phyloP scores from a whole-genome alignment of 2,329 filamentous ascomycete genomes.

The Sphaerulina vaccinii region DNA sequence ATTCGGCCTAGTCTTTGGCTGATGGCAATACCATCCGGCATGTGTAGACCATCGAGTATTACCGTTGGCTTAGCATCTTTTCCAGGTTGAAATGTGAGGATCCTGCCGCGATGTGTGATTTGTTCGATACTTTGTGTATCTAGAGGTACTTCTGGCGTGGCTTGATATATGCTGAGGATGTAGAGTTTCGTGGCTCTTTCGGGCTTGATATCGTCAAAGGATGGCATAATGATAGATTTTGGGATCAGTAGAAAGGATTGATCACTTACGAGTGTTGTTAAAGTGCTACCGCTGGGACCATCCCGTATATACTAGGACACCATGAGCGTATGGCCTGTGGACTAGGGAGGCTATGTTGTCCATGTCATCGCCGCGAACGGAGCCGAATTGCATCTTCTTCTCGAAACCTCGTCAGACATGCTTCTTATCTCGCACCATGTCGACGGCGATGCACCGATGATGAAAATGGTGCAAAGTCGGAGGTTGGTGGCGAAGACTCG shows the following conservation, averaged over 20 bases:
- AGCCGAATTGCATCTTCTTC: too few species aligned
- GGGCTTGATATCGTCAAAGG: neutral
- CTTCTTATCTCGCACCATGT: neutral
- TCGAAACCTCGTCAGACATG: neutral
- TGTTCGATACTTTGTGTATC: constrained; percentile 9
- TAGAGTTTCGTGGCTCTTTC: constrained; percentile 6
- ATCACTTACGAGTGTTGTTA: neutral
- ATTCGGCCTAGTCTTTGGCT: constrained; percentile 25
- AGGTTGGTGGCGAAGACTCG: constrained; percentile 1
- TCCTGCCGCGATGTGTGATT: constrained; percentile 17
- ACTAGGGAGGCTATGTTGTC: too few species aligned
- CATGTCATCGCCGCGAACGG: too few species aligned
- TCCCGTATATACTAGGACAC: too few species aligned
- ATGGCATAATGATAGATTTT: neutral
- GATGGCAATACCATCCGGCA: constrained; percentile 39
- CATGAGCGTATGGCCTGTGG: too few species aligned
- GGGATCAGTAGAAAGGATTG: neutral
- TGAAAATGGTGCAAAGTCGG: constrained; percentile 8
- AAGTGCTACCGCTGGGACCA: too few species aligned
- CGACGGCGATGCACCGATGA: neutral
- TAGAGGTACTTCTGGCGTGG: constrained; percentile 15
- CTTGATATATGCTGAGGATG: constrained; percentile 20
- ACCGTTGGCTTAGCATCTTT: constrained; percentile 6
- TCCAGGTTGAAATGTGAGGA: constrained; percentile 3
- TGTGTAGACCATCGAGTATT: constrained; percentile 11